Evolutionary conservation across 345 rosid species (phyloP), one percentile per base, ranked within the genome.

Genomic region (Aurinia saxatilis): DNA sequence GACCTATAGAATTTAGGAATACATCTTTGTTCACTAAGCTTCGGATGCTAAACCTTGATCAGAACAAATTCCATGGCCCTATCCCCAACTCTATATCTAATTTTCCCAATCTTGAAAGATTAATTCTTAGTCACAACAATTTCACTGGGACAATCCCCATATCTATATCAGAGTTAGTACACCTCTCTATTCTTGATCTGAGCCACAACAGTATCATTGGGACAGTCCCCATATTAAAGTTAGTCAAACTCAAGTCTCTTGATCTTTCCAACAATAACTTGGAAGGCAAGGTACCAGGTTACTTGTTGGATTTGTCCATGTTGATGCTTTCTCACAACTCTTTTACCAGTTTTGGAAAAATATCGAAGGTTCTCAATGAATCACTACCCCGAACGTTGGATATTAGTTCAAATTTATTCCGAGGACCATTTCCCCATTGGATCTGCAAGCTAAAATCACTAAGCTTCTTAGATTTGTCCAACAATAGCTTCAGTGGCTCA

Each of bases 391-490:
- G 23, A 2, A 19, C 1, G 21, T 18, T 57, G 36, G 49, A 27
- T 25, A 34, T 57, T 38, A 16, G 37, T 39, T 57, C 62, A 0
- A 57, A 57, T 39, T 25, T 9, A n/a, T 29, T 57, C 19, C 49
- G 17, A 39, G 62, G 62, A 25, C 62, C 47, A 8, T 38, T 57
- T 25, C 88, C 88, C 0, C 2, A 5, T 0, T 78, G 81, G 11
- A 12, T 78, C 10, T 80, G 83, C 74, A 65, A 9, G 11, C 63
- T 51, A 2, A 2, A 1, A 3, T n/a, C 0, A 25, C 71, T 79
- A 0, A 9, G 12, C 54, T 65, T 72, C 40, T 74, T 82, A 15
- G 73, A 73, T 40, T 18, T 77, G 34, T 83, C 88, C 1, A 16
- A 46, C 44, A 83, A 83, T 50, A 18, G 11, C 7, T 63, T 82